A percentile compares a stretch with the other conserved stretches of the same genome.
Conservation (phyloP, 1,284 basidiomycete genomes). For the Apiotrichum montevideense region DNA sequence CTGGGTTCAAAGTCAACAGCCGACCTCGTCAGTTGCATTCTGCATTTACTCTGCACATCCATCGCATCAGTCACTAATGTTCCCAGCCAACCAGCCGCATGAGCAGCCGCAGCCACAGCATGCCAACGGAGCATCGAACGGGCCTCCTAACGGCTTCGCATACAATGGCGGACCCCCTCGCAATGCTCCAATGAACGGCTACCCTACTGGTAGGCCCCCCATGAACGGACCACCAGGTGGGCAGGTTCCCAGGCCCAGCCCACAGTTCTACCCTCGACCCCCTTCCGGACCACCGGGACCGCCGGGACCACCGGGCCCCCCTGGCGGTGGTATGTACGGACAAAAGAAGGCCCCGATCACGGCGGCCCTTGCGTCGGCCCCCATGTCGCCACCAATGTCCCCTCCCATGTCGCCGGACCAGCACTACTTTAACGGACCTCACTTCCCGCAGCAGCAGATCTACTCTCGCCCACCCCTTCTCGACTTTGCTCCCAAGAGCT, state of each 20-base stretch:
- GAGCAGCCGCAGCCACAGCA: background rate
- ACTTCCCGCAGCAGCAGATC: conserved; percentile 5
- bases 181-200: too few species aligned
- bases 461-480: conserved; percentile 17
- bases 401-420: conserved; percentile 7
- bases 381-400: conserved; percentile 3
- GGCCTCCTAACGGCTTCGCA: background rate
- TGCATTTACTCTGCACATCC: too few species aligned
- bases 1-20: background rate
- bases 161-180: background rate
- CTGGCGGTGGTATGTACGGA: background rate
- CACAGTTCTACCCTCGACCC: background rate
- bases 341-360: background rate
- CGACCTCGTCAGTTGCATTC: background rate
- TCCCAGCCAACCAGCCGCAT: too few species aligned
- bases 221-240: background rate
- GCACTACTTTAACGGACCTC: conserved; percentile 1
- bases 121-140: background rate
- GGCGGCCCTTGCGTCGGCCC: background rate
- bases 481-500: background rate
- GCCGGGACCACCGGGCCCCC: too few species aligned
- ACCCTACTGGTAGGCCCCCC: background rate
- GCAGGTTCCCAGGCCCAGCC: background rate
- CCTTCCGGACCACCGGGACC: background rate
- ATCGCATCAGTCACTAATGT: too few species aligned